Evolutionary conservation across 169 alveolate genomes (phyloP), one percentile per base, ranked within the genome.

Genomic region (Plasmodium relictum): DNA sequence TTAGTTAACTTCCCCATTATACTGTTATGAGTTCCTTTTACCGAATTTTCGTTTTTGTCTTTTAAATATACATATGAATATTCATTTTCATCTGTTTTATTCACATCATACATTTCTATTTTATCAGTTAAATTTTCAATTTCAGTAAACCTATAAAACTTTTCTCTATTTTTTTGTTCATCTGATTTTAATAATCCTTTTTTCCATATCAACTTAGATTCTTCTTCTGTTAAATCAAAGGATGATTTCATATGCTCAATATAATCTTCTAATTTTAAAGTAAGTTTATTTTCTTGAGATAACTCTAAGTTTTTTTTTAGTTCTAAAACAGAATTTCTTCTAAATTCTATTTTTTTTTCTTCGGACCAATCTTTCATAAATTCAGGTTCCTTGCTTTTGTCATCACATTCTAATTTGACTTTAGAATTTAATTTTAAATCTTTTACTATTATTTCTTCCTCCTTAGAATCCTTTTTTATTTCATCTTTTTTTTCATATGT

Each of bases 281-380:
- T 70, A 0, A 85, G 63, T 85, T 85, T 85, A 42, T 85, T 69
- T 73, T 85, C 92, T 73, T 85, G 92, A 5, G 88, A 22, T 14
- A 85, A 14, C 58, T 85, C 92, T 54, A 85, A 71, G 58, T 85
- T 69, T 44, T 26, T 71, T 70, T 85, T 85, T 44, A 85, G 24
- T 45, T 85, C 76, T 20, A 85, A 70, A 0, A 85, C 87, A 0
- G 92, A 85, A 52, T 85, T 85, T 48, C 92, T 37, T 61, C 92
- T 39, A 52, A 85, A 85, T 56, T 85, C 92, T 0, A 85, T 24
- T 70, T 85, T 85, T 85, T 85, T 85, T 63, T 85, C 92, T 59
- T 85, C 92, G 0, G 92, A 45, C 92, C 92, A 85, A 37, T 69
- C 54, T 61, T 85, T 85, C 92, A 85, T 85, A 70, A 59, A 85